Conservation (phyloP, 495 filamentous ascomycete species). For the Trichocladium antarcticum region DNA sequence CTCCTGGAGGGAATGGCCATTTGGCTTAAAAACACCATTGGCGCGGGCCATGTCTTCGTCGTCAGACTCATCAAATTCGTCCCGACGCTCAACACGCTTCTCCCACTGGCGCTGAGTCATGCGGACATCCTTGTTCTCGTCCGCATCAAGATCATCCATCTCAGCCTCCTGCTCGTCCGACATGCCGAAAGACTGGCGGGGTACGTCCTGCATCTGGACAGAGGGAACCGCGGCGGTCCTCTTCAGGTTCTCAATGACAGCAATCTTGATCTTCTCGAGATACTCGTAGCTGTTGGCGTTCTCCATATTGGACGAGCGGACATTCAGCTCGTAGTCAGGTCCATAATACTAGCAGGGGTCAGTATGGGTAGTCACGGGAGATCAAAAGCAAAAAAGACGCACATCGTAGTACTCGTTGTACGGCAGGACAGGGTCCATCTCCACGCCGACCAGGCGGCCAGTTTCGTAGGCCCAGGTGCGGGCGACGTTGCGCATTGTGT, state of each 20-base stretch:
- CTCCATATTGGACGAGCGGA: constrained; percentile 96
- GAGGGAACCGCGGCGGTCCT: constrained; percentile 81
- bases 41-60: constrained; percentile 72
- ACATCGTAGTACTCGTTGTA: constrained; percentile 99
- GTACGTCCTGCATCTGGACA: constrained; percentile 92
- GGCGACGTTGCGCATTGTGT: constrained; percentile 98
- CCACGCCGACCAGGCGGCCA: constrained; percentile 72
- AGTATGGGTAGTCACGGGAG: constrained; percentile 26
- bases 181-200: constrained; percentile 58
- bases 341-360: constrained; percentile 70
- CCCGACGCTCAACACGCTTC: constrained; percentile 56
- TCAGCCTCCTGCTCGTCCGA: constrained; percentile 80
- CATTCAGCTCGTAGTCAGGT: constrained; percentile 90
- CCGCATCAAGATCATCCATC: constrained; percentile 79
- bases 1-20: constrained; percentile 46
- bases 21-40: constrained; percentile 60
- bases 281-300: constrained; percentile 94
- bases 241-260: constrained; percentile 86
- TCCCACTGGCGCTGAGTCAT: constrained; percentile 79
- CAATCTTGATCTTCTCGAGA: constrained; percentile 84
- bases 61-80: constrained; percentile 75
- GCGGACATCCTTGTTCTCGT: constrained; percentile 76
- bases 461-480: constrained; percentile 97
- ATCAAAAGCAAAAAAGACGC: constrained; percentile 20
- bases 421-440: constrained; percentile 70